Conservation (phyloP, 371 early-diverging fungal species). For the Mucor plumbeus region DNA sequence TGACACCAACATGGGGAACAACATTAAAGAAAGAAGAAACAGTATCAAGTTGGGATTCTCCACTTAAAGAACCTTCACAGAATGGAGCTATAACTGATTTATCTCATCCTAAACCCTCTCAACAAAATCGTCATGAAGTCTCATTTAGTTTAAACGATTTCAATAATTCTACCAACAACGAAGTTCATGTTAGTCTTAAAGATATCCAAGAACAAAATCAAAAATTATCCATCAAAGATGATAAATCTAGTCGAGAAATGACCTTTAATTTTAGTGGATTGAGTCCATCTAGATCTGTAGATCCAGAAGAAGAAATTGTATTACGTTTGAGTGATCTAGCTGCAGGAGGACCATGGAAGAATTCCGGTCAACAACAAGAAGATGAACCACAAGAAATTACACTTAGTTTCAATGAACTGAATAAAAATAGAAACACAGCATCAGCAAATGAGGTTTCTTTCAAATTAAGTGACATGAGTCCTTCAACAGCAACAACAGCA, state of each 20-base stretch:
- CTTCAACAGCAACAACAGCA: not conserved
- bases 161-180: not conserved
- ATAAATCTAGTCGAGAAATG: not conserved
- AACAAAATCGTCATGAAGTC: not conserved
- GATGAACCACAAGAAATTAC: not conserved
- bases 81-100: not conserved
- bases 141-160: not conserved
- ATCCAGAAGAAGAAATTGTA: not conserved
- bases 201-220: not conserved
- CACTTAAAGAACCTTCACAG: not conserved
- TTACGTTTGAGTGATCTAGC: not conserved
- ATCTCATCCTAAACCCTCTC: not conserved
- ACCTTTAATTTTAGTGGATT: not conserved
- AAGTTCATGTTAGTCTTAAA: not conserved
- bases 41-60: too few species aligned
- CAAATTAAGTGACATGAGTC: not conserved
- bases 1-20: too few species aligned
- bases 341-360: not conserved
- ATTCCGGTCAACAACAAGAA: not conserved
- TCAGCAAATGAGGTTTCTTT: not conserved
- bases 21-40: too few species aligned
- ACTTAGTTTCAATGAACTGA: not conserved
- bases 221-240: not conserved
- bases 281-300: not conserved
- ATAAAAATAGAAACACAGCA: not conserved